Evolutionary conservation across 805 yeast genomes (phyloP).

Genomic region (Kuraishia hungarica): DNA sequence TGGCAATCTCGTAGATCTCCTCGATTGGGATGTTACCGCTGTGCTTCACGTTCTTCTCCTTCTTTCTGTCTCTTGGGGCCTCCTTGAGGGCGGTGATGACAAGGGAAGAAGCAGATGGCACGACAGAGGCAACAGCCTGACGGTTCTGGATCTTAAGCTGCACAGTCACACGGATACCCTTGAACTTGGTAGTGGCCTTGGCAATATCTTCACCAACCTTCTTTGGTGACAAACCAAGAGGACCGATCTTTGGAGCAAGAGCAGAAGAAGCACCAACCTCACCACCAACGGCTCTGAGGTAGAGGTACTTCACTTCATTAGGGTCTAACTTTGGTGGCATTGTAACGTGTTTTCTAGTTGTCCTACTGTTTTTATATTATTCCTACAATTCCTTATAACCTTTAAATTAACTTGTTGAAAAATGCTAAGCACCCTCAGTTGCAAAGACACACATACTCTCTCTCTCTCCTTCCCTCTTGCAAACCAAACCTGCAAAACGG

Average conservation of each 20-base stretch:
- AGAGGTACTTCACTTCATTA: conserved; percentile 94
- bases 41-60: conserved; percentile 99
- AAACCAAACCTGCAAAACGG: not conserved
- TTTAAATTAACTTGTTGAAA: not conserved
- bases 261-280: conserved; percentile 99
- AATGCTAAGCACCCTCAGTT: not conserved
- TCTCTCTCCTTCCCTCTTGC: no score
- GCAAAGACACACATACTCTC: not conserved
- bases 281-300: conserved; percentile 99
- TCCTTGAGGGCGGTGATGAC: conserved; percentile 99
- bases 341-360: conserved; percentile 14
- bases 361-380: not conserved
- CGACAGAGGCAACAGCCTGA: conserved; percentile 98
- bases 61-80: conserved; percentile 99
- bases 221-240: conserved; percentile 99
- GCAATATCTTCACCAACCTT: conserved; percentile 99
- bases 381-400: not conserved
- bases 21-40: conserved; percentile 97
- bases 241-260: conserved; percentile 99
- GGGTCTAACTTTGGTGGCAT: conserved; percentile 99
- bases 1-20: conserved; percentile 94
- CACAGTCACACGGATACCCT: conserved; percentile 98
- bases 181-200: conserved; percentile 98
- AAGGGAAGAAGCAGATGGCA: conserved; percentile 98
- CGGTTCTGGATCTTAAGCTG: conserved; percentile 99